Evolutionary conservation across 2,329 filamentous ascomycete species (phyloP), one percentile per base, ranked within the genome.

Genomic region (Alternaria brassicae): DNA sequence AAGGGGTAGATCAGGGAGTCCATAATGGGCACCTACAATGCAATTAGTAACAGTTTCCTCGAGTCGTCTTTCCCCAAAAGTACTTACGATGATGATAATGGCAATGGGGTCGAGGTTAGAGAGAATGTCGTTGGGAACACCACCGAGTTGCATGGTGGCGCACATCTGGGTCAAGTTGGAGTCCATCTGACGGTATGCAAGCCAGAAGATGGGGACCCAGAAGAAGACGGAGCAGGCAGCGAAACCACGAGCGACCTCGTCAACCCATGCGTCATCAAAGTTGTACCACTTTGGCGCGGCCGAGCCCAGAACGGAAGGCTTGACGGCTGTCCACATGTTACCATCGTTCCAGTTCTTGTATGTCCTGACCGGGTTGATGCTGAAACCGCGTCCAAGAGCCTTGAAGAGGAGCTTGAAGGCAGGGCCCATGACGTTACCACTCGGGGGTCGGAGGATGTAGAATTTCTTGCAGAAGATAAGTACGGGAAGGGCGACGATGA

Each of bases 181-280:
- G 53, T 85, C 86, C 78, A 91, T 87, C 70, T 91, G 89, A 50
- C 84, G 84, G 77, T 90, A 91, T 62, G 86, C 85, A 25, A 91
- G 81, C 86, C 87, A 90, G 80, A 86, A 90, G 36, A 75, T 62
- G 39, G 89, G 89, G 56, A 88, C 85, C 81, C 89, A 92, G 62
- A 88, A 68, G 66, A 79, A 78, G 13, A 79, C 74, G 49, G 66
- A 63, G 70, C 77, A 79, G 36, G 76, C 77, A 23, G 48, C 63
- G 56, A 70, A 74, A 61, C 89, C 90, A 77, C 90, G 88, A 52
- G 83, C 83, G 48, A 93, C 87, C 73, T 93, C 89, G 56, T 92
- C 90, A n/a, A 93, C 90, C 89, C 89, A 93, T 61, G 87, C 86
- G 66, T 93, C 91, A 62, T 93, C 90, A 68, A 91, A 93, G 0